Percentiles rank a stretch among this genome's conserved stretches.
phyloP scores from a whole-genome alignment of 2,329 filamentous ascomycete genomes.

The Verticillium klebahnii region DNA sequence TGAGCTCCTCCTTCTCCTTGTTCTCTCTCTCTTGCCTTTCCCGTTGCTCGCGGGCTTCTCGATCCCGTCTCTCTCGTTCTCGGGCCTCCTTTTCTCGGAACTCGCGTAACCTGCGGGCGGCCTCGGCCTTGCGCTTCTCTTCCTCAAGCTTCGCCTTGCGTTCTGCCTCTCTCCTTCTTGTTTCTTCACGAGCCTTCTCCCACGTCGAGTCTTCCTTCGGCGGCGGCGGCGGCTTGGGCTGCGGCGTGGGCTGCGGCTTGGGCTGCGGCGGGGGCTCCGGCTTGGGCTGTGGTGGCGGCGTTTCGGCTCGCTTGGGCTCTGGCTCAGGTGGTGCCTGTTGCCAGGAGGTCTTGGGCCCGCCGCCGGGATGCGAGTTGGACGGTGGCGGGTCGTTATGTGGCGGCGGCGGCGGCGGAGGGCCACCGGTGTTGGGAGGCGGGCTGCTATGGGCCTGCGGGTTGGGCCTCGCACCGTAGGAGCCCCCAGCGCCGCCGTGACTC shows the following conservation, averaged over 20 bases:
- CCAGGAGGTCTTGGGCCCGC: slow-evolving; percentile 33
- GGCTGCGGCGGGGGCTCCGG: slow-evolving; percentile 8
- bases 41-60: slow-evolving; percentile 28
- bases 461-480: slow-evolving; percentile 6
- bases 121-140: slow-evolving; percentile 54
- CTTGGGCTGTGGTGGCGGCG: slow-evolving; percentile 5
- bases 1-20: slow-evolving; percentile 23
- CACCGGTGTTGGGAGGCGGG: slow-evolving; percentile 6
- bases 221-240: slow-evolving; percentile 5
- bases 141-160: slow-evolving; percentile 58
- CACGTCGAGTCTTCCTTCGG: slow-evolving; percentile 15
- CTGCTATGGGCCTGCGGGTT: slow-evolving; percentile 3
- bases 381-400: slow-evolving; percentile 13
- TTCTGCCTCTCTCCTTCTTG: slow-evolving; percentile 58
- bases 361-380: slow-evolving; percentile 18
- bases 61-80: slow-evolving; percentile 36
- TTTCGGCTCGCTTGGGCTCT: slow-evolving; percentile 1
- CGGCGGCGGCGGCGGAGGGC: slow-evolving; percentile 15
- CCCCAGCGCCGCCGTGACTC: slow-evolving; percentile 7
- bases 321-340: slow-evolving; percentile 21
- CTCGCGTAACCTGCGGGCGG: slow-evolving; percentile 46
- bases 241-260: slow-evolving; percentile 4
- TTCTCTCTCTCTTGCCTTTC: slow-evolving; percentile 29
- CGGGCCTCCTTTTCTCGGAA: slow-evolving; percentile 51
- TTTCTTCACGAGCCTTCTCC: slow-evolving; percentile 51